A percentile compares a stretch with the other conserved stretches of the same genome.
phyloP scores from a whole-genome alignment of 495 filamentous ascomycete genomes.

The Penicillium crystallinum region DNA sequence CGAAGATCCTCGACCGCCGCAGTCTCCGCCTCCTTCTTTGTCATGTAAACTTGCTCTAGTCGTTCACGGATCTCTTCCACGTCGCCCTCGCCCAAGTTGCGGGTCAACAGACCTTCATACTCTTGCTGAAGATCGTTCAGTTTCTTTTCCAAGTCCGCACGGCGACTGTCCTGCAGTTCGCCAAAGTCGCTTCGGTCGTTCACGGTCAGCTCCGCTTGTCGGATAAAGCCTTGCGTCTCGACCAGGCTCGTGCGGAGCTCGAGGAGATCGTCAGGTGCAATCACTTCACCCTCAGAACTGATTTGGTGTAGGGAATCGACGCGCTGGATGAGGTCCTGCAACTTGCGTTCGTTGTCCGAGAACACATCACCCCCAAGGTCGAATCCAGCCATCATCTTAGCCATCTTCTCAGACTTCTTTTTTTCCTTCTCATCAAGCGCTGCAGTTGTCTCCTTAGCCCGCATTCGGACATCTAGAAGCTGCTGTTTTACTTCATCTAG shows the following conservation, averaged over 20 bases:
- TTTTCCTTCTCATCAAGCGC: conserved; percentile 93
- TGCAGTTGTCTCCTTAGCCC: conserved; percentile 83
- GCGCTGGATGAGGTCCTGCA: conserved; percentile 74
- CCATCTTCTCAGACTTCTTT: conserved; percentile 98
- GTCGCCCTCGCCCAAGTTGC: conserved; percentile 73
- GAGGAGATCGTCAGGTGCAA: conserved; percentile 75
- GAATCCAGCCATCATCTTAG: conserved; percentile 99
- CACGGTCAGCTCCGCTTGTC: conserved; percentile 83
- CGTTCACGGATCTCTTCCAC: conserved; percentile 75
- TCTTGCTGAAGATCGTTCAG: conserved; percentile 68
- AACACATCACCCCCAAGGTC: conserved; percentile 87
- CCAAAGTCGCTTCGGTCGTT: conserved; percentile 59
- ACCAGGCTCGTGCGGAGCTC: conserved; percentile 70
- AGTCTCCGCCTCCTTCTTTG: conserved; percentile 64
- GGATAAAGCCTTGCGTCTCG: conserved; percentile 86
- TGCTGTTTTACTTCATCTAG: conserved; percentile 96
- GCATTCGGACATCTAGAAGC: conserved; percentile 91
- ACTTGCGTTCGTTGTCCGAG: conserved; percentile 80
- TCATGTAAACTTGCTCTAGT: conserved; percentile 68
- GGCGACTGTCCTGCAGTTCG: conserved; percentile 57
- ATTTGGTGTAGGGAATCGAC: conserved; percentile 74
- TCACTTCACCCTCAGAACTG: conserved; percentile 66
- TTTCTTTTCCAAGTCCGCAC: conserved; percentile 67
- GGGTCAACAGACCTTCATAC: conserved; percentile 74
- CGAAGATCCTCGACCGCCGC: conserved; percentile 68